These are phyloP conservation scores for Oenanthe sinensis DNA, from an alignment of 129 eudicot species.

Conservation along the genomic window DNA sequence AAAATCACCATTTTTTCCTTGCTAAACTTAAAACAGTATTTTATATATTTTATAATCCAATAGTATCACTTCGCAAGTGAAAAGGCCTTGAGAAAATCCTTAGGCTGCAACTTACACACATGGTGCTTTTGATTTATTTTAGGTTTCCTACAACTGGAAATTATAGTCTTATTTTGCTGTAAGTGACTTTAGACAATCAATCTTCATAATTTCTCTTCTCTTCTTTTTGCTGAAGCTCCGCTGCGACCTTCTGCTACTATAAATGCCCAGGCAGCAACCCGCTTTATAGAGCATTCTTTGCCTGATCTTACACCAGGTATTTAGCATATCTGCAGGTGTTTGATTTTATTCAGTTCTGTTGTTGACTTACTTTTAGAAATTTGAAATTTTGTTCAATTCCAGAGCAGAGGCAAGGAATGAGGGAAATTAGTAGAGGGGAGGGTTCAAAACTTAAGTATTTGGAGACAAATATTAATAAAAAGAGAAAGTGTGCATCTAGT, in stretches of 20 bases:
- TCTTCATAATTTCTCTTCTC: not conserved
- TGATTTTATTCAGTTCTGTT: conserved; percentile 7
- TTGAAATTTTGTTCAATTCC: conserved; percentile 5
- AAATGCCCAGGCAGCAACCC: conserved; percentile 79
- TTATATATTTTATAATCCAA: not conserved
- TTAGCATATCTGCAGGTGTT: conserved; percentile 12
- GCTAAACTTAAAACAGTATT: not conserved
- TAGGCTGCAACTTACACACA: not conserved
- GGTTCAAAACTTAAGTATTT: conserved; percentile 28
- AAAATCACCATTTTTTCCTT: not conserved
- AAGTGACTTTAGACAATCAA: not conserved
- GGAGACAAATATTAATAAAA: conserved; percentile 57
- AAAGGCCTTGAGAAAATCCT: not conserved
- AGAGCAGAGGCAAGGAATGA: conserved; percentile 86
- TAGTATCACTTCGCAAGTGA: not conserved
- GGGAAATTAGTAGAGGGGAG: conserved; percentile 63
- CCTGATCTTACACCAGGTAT: conserved; percentile 81
- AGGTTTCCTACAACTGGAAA: not conserved
- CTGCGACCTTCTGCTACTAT: conserved; percentile 63
- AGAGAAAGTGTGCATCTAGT: conserved; percentile 55
- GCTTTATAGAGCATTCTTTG: conserved; percentile 87
- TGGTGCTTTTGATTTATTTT: not conserved
- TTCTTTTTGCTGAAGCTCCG: conserved; percentile 48
- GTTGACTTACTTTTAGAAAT: not conserved
- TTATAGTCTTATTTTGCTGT: not conserved